Percentiles rank a stretch among this genome's conserved stretches.
Conservation (phyloP, 2,329 filamentous ascomycete species). For the Fusarium continuum region DNA sequence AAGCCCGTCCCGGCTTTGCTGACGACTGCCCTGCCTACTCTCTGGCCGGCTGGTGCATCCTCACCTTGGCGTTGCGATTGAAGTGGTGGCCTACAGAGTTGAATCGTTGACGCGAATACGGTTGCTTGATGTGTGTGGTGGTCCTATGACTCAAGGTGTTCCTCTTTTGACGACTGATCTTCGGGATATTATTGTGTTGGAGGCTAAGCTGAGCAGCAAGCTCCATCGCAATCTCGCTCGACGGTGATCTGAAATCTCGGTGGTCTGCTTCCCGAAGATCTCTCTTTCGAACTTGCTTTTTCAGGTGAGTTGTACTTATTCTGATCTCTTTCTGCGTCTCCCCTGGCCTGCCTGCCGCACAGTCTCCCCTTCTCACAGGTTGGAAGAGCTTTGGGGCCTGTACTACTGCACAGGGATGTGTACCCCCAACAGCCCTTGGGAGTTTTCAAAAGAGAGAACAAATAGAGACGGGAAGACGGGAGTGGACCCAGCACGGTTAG, state of each 20-base stretch:
- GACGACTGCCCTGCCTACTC: constrained; percentile 24
- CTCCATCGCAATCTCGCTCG: constrained; percentile 38
- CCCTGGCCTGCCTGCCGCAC: not conserved
- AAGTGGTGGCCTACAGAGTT: constrained; percentile 39
- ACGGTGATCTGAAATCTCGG: constrained; percentile 26
- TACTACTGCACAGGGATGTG: constrained; percentile 11
- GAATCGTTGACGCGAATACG: constrained; percentile 31
- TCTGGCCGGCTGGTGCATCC: constrained; percentile 9
- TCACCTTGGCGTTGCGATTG: constrained; percentile 28
- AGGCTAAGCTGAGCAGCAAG: constrained; percentile 23
- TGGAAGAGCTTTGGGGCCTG: not conserved
- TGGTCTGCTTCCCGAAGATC: constrained; percentile 15
- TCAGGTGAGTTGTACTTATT: constrained; percentile 29
- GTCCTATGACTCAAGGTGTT: constrained; percentile 1
- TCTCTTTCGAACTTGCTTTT: constrained; percentile 9
- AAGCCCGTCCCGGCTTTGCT: constrained; percentile 28
- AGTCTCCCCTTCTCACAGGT: not conserved
- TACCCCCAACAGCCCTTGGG: constrained; percentile 4
- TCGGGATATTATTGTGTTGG: constrained; percentile 19
- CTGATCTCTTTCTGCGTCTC: not conserved
- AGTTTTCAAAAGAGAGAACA: constrained; percentile 34
- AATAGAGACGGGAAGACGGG: constrained; percentile 44
- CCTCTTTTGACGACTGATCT: constrained; percentile 15
- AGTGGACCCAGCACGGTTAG: constrained; percentile 43
- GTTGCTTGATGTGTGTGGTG: constrained; percentile 20